Evolutionary conservation across 495 filamentous ascomycete species (phyloP), one percentile per base, ranked within the genome.

Genomic region (Hypoxylon cercidicola): DNA sequence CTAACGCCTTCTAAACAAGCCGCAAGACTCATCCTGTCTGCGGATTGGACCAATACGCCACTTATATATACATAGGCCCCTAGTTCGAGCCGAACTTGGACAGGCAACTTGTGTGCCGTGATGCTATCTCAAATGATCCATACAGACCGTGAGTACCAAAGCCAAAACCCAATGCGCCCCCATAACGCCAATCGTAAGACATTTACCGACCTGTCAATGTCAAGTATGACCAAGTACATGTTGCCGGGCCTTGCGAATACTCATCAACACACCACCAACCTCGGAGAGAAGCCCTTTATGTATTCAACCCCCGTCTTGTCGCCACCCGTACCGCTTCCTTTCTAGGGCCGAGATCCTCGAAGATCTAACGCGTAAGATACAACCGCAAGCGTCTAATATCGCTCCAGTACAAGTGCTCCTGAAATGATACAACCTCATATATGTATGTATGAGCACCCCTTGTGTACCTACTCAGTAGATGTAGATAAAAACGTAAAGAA

Each of bases 361-460:
- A 64, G 52, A 57, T 52, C 46, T 20, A 41, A 39, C 11, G 11
- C 19, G 23, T 23, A 44, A 30, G 20, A 46, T 57, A 23, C 18
- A 56, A 51, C n/a, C 39, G 23, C n/a, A 11, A 20, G 40, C 21
- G 53, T 64, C 53, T 64, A 52, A 19, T 15, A 23, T 53, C 46
- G 53, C 53, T 46, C 53, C 49, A 50, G 39, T 50, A 16, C 37
- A 15, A 23, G 12, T 32, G 9, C 16, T 16, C n/a, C 5, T 34
- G 23, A 34, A 21, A 37, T 37, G 34, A 2, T 2, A 37, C 34
- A n/a, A 12, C 34, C 34, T 11, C 16, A 11, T 46, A 3, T 46
- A 46, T 46, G 43, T 12, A 23, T 46, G 16, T 10, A 46, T 13
- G 8, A 11, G 13, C 13, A 37, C 34, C 34, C 13, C 2, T 12